A percentile compares a stretch with the other conserved stretches of the same genome.
phyloP scores from a whole-genome alignment of 108 stramenopile species.

The Ochromonas danica region DNA sequence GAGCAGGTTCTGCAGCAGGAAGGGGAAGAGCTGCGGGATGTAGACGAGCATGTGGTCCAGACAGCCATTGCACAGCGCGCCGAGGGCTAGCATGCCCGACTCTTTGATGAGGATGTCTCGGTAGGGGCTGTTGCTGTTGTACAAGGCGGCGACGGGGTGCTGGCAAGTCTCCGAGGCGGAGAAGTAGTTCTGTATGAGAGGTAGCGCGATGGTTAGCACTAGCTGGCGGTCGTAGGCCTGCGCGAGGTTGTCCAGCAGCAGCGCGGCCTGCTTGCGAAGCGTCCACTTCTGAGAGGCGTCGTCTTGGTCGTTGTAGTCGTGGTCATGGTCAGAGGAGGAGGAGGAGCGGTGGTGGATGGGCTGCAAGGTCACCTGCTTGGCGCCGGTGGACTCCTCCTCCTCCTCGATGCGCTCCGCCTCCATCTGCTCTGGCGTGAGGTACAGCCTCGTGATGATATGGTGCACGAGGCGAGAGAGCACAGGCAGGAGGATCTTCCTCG shows the following conservation, averaged over 20 bases:
- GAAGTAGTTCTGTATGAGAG: neutral
- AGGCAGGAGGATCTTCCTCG: neutral
- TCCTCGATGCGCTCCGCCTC: neutral
- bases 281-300: neutral
- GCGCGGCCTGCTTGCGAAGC: neutral
- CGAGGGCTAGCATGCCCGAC: constrained; percentile 4
- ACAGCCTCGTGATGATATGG: neutral
- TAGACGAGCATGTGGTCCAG: neutral
- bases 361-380: neutral
- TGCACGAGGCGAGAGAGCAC: neutral
- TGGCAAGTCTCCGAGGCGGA: neutral
- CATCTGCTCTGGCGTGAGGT: neutral
- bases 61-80: neutral
- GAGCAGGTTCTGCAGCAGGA: neutral
- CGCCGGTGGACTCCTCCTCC: neutral
- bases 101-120: neutral
- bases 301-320: neutral
- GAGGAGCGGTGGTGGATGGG: neutral
- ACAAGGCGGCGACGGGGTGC: neutral
- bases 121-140: neutral
- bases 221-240: neutral
- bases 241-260: neutral
- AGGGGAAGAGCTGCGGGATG: neutral
- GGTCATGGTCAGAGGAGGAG: neutral
- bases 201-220: neutral